Conservation (phyloP, 352 stramenopile genomes). For the Phytophthora foliorum region DNA sequence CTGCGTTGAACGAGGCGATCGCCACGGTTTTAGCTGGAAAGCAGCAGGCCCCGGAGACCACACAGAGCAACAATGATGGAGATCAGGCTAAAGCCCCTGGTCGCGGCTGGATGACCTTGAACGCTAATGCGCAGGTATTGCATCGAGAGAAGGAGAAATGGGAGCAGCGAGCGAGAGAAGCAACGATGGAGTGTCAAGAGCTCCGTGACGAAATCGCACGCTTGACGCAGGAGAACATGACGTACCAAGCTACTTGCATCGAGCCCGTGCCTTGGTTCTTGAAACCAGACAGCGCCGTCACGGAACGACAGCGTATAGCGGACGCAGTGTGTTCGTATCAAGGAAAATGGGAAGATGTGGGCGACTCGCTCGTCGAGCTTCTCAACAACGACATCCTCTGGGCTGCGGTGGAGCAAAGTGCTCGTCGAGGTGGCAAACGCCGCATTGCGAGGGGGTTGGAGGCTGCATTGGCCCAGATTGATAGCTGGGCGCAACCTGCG, state of each 20-base stretch:
- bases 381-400: slow-evolving; percentile 77
- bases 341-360: slow-evolving; percentile 66
- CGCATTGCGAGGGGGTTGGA: slow-evolving; percentile 56
- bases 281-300: slow-evolving; percentile 44
- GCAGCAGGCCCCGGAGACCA: slow-evolving; percentile 14
- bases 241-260: slow-evolving; percentile 22
- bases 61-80: slow-evolving; percentile 19
- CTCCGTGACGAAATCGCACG: slow-evolving; percentile 57
- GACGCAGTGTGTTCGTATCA: slow-evolving; percentile 64
- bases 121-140: slow-evolving; percentile 28
- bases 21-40: slow-evolving; percentile 41
- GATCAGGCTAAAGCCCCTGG: slow-evolving; percentile 16
- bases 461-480: slow-evolving; percentile 51
- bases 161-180: slow-evolving; percentile 64
- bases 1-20: slow-evolving; percentile 67
- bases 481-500: slow-evolving; percentile 22
- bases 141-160: slow-evolving; percentile 75
- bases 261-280: slow-evolving; percentile 59
- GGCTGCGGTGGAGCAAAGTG: slow-evolving; percentile 60
- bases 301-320: slow-evolving; percentile 64
- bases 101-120: slow-evolving; percentile 14
- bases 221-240: slow-evolving; percentile 54
- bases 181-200: slow-evolving; percentile 53
- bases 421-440: slow-evolving; percentile 47
- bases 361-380: slow-evolving; percentile 60